Base-by-base conservation (phyloP, 768 basidiomycete genomes). In the Lentinus brumalis region DNA sequence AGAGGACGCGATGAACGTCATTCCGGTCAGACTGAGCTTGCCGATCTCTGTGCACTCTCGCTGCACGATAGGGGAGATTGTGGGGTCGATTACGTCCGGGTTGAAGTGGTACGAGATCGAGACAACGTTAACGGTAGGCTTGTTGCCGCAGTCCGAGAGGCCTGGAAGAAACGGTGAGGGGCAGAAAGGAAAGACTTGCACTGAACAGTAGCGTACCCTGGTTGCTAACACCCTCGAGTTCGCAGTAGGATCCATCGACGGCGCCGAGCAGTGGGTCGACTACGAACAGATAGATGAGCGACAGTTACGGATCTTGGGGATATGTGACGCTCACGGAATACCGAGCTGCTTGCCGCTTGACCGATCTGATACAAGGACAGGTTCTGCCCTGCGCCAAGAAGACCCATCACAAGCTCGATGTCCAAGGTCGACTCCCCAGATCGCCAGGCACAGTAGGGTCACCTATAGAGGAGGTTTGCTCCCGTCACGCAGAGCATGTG, bases 211-310 rank as follows among this genome's bases (percentile, higher is more conserved):
- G 79, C 81, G 50, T 79, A 83, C 46, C 75, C 62, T 10, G 66
- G 69, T 79, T 74, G 30, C 79, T 78, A 1, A 79, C 81, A 6
- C 81, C 81, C 50, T 78, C 74, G 51, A 74, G 80, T 0, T 73
- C 74, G 56, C 81, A 82, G 62, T 72, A 82, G 2, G 72, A 67
- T 16, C 67, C 73, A 52, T 81, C 79, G 5, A 81, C 47, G 1
- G 80, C 81, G 58, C 80, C 79, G 12, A 82, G 74, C 59, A 77
- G 75, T 53, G 78, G 80, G 67, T 78, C 71, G 67, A 78, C 78
- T 5, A 75, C 8, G 75, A 53, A 70, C 4, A 26, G 26, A 71
- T 75, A 12, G 76, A 76, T 46, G 78, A 67, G 15, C 78, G 10
- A 2, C 73, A 78, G 71, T 4, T 67, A 53, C 21, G 61, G 73